phyloP scores from a whole-genome alignment of 257 asterid species.

The Rubia yunnanensis region DNA sequence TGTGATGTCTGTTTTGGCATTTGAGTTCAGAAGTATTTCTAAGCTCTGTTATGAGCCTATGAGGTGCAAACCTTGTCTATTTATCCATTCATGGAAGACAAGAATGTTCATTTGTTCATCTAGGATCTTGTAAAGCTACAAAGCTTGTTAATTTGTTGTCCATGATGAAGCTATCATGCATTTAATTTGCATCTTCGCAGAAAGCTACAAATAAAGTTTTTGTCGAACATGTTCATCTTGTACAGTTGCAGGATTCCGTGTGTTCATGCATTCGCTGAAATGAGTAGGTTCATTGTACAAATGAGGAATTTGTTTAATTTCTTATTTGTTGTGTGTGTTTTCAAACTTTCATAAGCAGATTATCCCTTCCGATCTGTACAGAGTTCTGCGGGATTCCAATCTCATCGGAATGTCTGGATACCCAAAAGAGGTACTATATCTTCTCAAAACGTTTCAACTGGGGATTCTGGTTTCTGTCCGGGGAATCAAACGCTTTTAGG shows the following conservation, averaged over 20 bases:
- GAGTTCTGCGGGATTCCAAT: slow-evolving; percentile 68
- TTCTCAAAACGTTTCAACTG: neutral
- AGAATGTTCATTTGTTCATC: neutral
- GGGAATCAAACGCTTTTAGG: too few species aligned
- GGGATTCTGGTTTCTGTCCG: too few species aligned
- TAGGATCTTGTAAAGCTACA: neutral
- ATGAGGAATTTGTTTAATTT: neutral
- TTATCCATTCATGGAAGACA: neutral
- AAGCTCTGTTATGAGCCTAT: neutral
- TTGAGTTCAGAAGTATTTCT: neutral
- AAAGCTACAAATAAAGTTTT: neutral
- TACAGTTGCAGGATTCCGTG: neutral
- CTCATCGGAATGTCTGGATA: slow-evolving; percentile 82
- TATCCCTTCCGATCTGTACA: slow-evolving; percentile 47
- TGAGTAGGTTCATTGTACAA: too few species aligned
- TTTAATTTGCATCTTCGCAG: neutral
- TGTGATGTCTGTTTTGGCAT: neutral
- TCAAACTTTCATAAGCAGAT: slow-evolving; percentile 84
- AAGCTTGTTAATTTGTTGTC: neutral
- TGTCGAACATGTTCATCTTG: neutral
- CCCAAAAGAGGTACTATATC: slow-evolving; percentile 51
- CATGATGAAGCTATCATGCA: neutral
- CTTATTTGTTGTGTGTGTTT: slow-evolving; percentile 9
- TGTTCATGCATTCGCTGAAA: too few species aligned
- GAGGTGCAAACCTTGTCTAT: neutral